Evolutionary conservation across 108 stramenopile species (phyloP), one percentile per base, ranked within the genome.

Genomic region (Epithemia pelagica): DNA sequence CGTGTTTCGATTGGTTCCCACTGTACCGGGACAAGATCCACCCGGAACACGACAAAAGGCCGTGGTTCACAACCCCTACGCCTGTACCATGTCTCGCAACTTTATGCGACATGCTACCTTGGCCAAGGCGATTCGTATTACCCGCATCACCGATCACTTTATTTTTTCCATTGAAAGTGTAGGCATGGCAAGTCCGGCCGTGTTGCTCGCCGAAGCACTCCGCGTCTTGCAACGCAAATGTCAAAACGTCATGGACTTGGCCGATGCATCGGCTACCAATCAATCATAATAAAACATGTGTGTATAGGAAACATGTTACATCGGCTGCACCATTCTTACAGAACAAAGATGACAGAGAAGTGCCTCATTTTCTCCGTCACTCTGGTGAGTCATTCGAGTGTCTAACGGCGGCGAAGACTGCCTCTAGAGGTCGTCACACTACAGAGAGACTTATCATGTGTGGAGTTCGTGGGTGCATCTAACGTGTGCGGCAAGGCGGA

Each of bases 71-170:
- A 89, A 96, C 55, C 91, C 95, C 26, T 90, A 95, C 62, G 96
- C 95, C 2, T 99, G 98, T 67, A 97, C 96, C 67, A 97, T 97
- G 95, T 96, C 90, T 23, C 78, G 97, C 19, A 97, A 98, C 71
- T 98, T 84, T 65, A 95, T 98, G 86, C 81, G 97, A 18, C 80
- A 88, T 70, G 82, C 86, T 0, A 69, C 65, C 19, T 78, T 92
- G 62, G 75, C 74, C 53, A 86, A 94, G 33, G 71, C 79, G 28
- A 89, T 99, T 30, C 70, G 76, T 30, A 95, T 99, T 68, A 79
- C 75, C 26, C 81, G 97, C 1, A 71, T 90, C 28, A 88, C 93
- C 3, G 83, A 98, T 74, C 97, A 98, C 68, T 99, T 98, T 73
- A 95, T 98, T 55, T 99, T 99, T 77, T 80, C 74, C 54, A 82